Base-by-base conservation (phyloP, 2,329 filamentous ascomycete species). In the Penicillium sp. region DNA sequence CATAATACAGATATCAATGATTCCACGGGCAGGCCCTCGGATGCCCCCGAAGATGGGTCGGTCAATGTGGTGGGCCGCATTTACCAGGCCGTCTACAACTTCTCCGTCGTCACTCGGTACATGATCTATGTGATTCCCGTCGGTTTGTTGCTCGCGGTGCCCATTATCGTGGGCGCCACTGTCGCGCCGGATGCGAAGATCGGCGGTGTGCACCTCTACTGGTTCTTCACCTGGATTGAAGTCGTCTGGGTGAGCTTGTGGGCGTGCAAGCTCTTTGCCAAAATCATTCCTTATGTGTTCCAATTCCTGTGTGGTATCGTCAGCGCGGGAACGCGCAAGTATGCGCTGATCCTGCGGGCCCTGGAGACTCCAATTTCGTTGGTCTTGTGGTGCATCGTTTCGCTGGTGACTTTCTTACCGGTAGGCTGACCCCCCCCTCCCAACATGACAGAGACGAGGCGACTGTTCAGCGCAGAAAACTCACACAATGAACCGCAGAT, bases 201-300 rank as follows among this genome's bases (percentile, higher is more conserved):
- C 52, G 78, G 77, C 12, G 76, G 76, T 24, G 79, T 83, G 4
- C 67, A 73, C 6, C 72, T 82, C 36, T 70, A 77, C 45, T 82
- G 77, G 74, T 80, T 85, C 66, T 85, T 83, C 67, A 74, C 76
- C 13, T 85, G 82, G 82, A 69, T 84, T 34, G 81, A 84, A 63
- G 74, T 84, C 40, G 72, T 84, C 45, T 85, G 82, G 82, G 67
- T 81, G 34, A 78, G 77, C 58, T 68, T 85, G 50, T 85, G 82
- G 82, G 72, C 72, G 11, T 78, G 77, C 54, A 85, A 85, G 63
- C 68, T 83, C 42, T 64, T 81, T 26, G 78, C 78, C 5, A 77
- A 80, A 56, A 76, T 78, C 55, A 61, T 84, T 40, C 82, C 82
- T 1, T 75, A 68, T 42, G 51, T 84, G 32, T 84, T 84, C 62